A percentile compares a stretch with the other conserved stretches of the same genome.
Evolutionary conservation across 352 stramenopile genomes (phyloP).

Genomic region (Pythium scleroteichum): DNA sequence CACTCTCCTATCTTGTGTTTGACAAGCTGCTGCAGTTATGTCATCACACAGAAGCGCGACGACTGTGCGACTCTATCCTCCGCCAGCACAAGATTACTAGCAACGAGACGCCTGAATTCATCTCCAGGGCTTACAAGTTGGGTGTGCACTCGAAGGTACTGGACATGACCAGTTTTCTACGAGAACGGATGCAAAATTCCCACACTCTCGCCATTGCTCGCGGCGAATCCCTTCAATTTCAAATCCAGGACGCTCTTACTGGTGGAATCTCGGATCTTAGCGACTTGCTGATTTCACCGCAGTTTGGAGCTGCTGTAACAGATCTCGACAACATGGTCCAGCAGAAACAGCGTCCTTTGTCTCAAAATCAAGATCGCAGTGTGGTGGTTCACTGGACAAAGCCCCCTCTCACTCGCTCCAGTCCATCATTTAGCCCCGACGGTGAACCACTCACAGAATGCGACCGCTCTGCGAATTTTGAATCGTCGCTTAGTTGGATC

Average conservation of each 20-base stretch:
- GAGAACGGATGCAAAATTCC: constrained; percentile 73
- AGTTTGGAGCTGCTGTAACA: constrained; percentile 40
- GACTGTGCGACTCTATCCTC: constrained; percentile 49
- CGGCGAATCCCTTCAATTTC: constrained; percentile 58
- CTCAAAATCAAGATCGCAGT: constrained; percentile 79
- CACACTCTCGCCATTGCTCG: constrained; percentile 71
- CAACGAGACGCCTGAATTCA: constrained; percentile 81
- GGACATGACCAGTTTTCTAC: constrained; percentile 80
- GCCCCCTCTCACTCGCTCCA: constrained; percentile 33
- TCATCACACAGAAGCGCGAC: constrained; percentile 52
- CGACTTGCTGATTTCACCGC: constrained; percentile 44
- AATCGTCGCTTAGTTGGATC: constrained; percentile 59
- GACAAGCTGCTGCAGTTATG: constrained; percentile 76
- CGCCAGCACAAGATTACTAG: constrained; percentile 54
- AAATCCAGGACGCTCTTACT: constrained; percentile 52
- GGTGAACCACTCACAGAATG: constrained; percentile 49
- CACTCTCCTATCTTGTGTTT: constrained; percentile 80
- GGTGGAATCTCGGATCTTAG: constrained; percentile 44
- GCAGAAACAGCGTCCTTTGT: constrained; percentile 32
- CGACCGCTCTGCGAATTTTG: constrained; percentile 60
- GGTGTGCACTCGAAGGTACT: constrained; percentile 84
- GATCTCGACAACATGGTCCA: constrained; percentile 47
- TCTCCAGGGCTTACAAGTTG: constrained; percentile 73
- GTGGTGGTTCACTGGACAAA: constrained; percentile 73
- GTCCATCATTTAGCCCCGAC: constrained; percentile 47